Percentiles rank a stretch among this genome's conserved stretches.
Evolutionary conservation across 495 filamentous ascomycete genomes (phyloP).

Genomic region (Talaromyces adpressus): DNA sequence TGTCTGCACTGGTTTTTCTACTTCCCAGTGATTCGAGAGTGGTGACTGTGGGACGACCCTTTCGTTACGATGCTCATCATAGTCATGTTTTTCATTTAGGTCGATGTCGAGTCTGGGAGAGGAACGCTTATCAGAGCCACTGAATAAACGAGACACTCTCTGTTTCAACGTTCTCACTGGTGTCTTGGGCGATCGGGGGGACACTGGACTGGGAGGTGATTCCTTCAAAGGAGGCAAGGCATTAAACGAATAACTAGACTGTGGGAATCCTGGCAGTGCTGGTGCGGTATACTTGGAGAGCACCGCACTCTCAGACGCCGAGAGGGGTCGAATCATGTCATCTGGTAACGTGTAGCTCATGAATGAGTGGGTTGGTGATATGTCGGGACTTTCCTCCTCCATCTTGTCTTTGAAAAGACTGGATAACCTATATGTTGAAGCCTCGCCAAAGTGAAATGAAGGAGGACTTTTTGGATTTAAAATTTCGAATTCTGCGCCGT

Average conservation of each 20-base stretch:
- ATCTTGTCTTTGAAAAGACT: neutral
- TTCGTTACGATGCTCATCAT: neutral
- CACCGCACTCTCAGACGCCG: slow-evolving; percentile 7
- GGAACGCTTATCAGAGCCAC: neutral
- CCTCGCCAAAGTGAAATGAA: neutral
- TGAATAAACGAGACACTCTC: slow-evolving; percentile 8
- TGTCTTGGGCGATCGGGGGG: neutral
- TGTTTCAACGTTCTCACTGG: neutral
- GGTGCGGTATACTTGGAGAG: neutral
- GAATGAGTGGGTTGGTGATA: neutral
- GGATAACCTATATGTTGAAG: neutral
- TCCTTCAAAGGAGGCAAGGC: slow-evolving; percentile 5
- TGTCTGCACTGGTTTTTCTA: neutral
- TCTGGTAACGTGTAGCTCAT: neutral
- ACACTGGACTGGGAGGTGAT: neutral
- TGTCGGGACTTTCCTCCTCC: neutral
- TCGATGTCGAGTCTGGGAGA: neutral
- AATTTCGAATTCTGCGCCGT: slow-evolving; percentile 40
- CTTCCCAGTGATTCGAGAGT: neutral
- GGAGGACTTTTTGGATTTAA: slow-evolving; percentile 30
- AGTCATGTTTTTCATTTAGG: neutral
- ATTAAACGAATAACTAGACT: neutral
- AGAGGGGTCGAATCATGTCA: slow-evolving; percentile 3
- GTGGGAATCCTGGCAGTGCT: neutral
- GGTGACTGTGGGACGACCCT: neutral